Percentiles rank a stretch among this genome's conserved stretches.
phyloP scores from a whole-genome alignment of 805 yeast genomes.

The Metschnikowia peoriensis region DNA sequence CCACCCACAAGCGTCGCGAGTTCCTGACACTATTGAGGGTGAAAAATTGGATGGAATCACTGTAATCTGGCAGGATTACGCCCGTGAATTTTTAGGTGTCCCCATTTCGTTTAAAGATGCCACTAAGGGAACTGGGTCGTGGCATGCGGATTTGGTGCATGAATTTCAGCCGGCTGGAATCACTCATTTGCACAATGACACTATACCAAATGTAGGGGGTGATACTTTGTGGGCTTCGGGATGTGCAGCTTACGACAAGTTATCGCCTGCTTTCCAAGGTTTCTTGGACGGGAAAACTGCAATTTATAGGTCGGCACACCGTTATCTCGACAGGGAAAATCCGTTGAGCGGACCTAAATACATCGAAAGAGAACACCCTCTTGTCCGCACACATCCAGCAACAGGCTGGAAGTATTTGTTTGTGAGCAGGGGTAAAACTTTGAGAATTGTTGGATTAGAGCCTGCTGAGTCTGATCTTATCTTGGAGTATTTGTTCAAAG shows the following conservation, averaged over 20 bases:
- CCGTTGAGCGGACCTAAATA: conserved; percentile 31
- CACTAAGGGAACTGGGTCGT: conserved; percentile 20
- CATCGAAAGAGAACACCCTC: conserved; percentile 31
- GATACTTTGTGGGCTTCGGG: conserved; percentile 59
- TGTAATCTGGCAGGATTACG: conserved; percentile 33
- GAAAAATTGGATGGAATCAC: conserved; percentile 24
- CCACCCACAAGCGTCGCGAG: conserved; percentile 19
- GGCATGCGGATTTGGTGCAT: conserved; percentile 54
- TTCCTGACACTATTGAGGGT: conserved; percentile 18
- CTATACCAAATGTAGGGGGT: conserved; percentile 52
- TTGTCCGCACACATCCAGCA: conserved; percentile 33
- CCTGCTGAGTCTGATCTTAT: conserved; percentile 23
- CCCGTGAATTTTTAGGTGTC: conserved; percentile 21
- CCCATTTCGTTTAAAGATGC: conserved; percentile 29
- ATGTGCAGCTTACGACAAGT: conserved; percentile 55
- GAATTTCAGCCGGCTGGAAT: conserved; percentile 57
- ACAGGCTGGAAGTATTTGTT: conserved; percentile 34
- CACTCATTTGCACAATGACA: conserved; percentile 53
- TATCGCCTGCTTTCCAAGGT: conserved; percentile 48
- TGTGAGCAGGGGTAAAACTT: conserved; percentile 30
- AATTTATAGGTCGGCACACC: conserved; percentile 40
- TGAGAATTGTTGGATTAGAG: conserved; percentile 30
- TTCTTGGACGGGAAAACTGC: conserved; percentile 55
- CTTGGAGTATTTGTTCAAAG: conserved; percentile 17
- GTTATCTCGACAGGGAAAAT: conserved; percentile 34